Evolutionary conservation across 345 rosid genomes (phyloP), one percentile per base, ranked within the genome.

Genomic region (Arabidopsis suecica): DNA sequence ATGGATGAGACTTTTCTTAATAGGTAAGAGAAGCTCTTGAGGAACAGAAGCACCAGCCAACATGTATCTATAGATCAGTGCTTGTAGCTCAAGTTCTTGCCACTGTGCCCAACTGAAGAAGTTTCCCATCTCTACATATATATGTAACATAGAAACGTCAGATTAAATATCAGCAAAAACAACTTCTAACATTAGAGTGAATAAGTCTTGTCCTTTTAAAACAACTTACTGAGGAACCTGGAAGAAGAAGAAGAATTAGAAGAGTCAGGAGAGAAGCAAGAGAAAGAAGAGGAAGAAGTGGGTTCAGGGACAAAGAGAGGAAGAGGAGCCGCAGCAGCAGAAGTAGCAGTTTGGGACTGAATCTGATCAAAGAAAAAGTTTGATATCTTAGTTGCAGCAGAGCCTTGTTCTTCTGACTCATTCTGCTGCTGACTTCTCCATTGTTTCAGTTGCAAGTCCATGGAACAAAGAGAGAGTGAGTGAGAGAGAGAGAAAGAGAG

Each of bases 71-170:
- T 86, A 92, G 85, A 92, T 87, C 44, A 88, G 83, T 57, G 94
- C 97, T 83, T 92, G 97, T 77, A 90, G 89, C 84, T 92, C 96
- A 45, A 92, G 92, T 78, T 92, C 97, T 69, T 90, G 94, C 92
- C 90, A 88, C 71, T 92, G 97, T 64, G 83, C 81, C 87, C 69
- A 83, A 83, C 96, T 92, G 50, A 94, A 94, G 73, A 71, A 84
- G 76, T 88, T 87, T 34, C 89, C 89, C 88, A 87, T 83, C 80
- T 82, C 98, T 93, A 64, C 59, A 40, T 75, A 20, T 7, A 40
- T 75, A 20, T 7, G 30, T 63, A 28, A 68, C 20, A 61, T 6
- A 30, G 7, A 28, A 59, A 18, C 63, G 42, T 10, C 58, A 62
- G 3, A 53, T 30, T 23, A 69, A 23, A 74, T 58, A 10, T 65